Percentiles rank a stretch among this genome's conserved stretches.
phyloP scores from a whole-genome alignment of 2,329 filamentous ascomycete species.

The Pseudopithomyces chartarum region DNA sequence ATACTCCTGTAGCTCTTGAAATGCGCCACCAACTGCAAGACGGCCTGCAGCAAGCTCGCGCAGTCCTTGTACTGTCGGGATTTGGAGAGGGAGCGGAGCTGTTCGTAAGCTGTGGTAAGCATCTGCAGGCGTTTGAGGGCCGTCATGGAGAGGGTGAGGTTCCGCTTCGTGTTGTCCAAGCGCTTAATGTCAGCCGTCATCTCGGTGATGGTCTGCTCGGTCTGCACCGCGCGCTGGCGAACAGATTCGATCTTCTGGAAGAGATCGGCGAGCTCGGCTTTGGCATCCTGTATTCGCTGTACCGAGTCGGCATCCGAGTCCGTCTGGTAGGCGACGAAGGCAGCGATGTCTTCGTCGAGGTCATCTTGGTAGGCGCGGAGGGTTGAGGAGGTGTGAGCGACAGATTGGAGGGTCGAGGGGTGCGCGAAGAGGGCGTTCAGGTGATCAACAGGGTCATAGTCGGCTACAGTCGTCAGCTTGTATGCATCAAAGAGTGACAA shows the following conservation, averaged over 20 bases:
- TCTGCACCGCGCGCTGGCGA: constrained; percentile 84
- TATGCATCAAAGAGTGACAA: background rate
- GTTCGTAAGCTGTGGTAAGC: constrained; percentile 98
- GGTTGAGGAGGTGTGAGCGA: constrained; percentile 73
- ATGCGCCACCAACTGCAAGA: constrained; percentile 96
- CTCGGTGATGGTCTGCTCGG: constrained; percentile 92
- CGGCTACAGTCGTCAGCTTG: constrained; percentile 55
- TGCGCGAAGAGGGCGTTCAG: constrained; percentile 93
- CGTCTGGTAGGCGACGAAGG: constrained; percentile 75
- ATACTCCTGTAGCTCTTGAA: constrained; percentile 98
- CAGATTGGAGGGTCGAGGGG: constrained; percentile 79
- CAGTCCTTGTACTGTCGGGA: constrained; percentile 93
- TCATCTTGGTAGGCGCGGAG: constrained; percentile 80
- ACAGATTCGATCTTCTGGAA: constrained; percentile 96
- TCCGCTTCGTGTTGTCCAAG: constrained; percentile 93
- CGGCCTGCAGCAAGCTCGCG: constrained; percentile 88
- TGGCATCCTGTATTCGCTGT: constrained; percentile 87
- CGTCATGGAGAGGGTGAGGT: constrained; percentile 96
- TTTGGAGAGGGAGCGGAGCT: constrained; percentile 81
- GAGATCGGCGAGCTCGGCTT: constrained; percentile 84
- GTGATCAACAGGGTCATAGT: constrained; percentile 92
- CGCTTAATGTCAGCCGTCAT: constrained; percentile 99
- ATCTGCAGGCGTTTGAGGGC: constrained; percentile 96
- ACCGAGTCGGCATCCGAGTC: constrained; percentile 86
- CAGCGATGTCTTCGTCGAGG: constrained; percentile 76